Evolutionary conservation across 495 filamentous ascomycete genomes (phyloP).

Genomic region (Podospora bellae-mahoneyi): DNA sequence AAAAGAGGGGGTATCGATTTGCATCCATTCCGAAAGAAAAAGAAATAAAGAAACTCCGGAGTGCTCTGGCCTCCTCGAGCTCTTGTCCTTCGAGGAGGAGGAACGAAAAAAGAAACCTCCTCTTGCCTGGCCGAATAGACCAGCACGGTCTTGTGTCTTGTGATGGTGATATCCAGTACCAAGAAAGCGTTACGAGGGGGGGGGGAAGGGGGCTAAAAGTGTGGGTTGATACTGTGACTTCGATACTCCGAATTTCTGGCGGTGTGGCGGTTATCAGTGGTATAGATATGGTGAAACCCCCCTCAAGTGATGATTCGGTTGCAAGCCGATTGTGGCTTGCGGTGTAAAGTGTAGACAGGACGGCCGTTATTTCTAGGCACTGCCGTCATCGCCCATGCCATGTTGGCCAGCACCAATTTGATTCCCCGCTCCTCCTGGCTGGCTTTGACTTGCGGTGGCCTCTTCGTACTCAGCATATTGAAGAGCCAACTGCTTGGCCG

Average conservation of each 20-base stretch:
- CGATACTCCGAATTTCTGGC: neutral
- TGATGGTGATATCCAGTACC: neutral
- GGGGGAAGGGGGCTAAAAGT: neutral
- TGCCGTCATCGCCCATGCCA: conserved; percentile 31
- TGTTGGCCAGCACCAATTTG: conserved; percentile 22
- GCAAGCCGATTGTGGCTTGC: neutral
- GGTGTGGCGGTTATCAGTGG: neutral
- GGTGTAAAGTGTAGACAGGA: neutral
- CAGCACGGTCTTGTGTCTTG: neutral
- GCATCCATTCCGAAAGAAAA: conserved; percentile 4
- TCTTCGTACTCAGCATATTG: conserved; percentile 45
- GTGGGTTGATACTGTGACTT: neutral
- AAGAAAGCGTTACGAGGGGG: neutral
- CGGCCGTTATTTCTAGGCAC: conserved; percentile 18
- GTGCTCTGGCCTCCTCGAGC: neutral
- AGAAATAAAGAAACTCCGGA: conserved; percentile 4
- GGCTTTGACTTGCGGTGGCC: conserved; percentile 19
- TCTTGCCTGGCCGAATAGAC: neutral
- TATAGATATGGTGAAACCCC: neutral
- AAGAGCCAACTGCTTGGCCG: conserved; percentile 44
- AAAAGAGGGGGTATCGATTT: conserved; percentile 11
- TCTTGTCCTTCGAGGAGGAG: conserved; percentile 1
- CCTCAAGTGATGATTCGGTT: neutral
- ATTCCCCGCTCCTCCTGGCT: conserved; percentile 11
- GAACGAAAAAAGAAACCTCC: neutral